Evolutionary conservation across 495 filamentous ascomycete genomes (phyloP).

Genomic region (Daldinia bambusicola): DNA sequence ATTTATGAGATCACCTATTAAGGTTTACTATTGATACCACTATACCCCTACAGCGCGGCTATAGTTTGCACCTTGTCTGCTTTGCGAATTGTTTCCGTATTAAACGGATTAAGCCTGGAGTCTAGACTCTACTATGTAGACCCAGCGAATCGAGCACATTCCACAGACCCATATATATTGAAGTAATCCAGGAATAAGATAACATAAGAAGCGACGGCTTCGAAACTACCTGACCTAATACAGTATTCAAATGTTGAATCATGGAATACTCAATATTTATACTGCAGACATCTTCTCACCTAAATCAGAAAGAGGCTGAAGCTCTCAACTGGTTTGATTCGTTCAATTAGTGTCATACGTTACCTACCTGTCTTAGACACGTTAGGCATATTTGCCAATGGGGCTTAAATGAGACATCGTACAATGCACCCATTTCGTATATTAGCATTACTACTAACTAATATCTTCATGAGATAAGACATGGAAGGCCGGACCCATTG

Average conservation of each 20-base stretch:
- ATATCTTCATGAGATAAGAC: background rate
- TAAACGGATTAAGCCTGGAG: slow-evolving; percentile 12
- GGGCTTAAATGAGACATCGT: background rate
- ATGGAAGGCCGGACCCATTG: background rate
- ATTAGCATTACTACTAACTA: background rate
- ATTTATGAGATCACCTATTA: background rate
- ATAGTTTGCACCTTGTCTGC: background rate
- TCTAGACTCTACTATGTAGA: slow-evolving; percentile 16
- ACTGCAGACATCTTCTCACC: background rate
- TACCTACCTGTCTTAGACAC: background rate
- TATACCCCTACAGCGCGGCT: background rate
- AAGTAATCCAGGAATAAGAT: background rate
- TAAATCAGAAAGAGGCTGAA: background rate
- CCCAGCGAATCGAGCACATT: background rate
- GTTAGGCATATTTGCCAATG: background rate
- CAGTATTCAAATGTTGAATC: background rate
- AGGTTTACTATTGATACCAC: background rate
- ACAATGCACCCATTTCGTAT: background rate
- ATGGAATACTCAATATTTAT: background rate
- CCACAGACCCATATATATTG: background rate
- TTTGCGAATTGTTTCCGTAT: slow-evolving; percentile 21
- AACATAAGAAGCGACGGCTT: too few species aligned
- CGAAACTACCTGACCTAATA: background rate
- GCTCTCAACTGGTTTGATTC: background rate
- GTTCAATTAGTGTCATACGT: background rate